Conservation (phyloP, 441 rosid species). For the Adansonia gregorii region DNA sequence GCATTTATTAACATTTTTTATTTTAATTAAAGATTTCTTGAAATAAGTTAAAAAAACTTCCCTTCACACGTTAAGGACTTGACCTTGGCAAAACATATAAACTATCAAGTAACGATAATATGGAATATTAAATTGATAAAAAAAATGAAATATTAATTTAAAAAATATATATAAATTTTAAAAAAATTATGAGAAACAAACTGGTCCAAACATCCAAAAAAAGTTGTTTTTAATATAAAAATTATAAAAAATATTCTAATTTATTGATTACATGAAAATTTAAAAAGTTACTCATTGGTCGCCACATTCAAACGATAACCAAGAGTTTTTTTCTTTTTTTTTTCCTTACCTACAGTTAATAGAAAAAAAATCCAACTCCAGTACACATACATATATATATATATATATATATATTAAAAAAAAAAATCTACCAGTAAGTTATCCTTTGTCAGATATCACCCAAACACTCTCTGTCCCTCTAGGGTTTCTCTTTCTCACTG, state of each 20-base stretch:
- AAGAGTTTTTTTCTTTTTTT: neutral
- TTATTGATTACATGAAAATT: neutral
- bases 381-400: neutral
- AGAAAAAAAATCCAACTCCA: neutral
- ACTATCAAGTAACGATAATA: no score
- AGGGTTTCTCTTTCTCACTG: constrained; percentile 50
- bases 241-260: no score
- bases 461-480: constrained; percentile 30
- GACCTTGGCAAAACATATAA: no score
- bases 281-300: neutral
- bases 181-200: neutral
- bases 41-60: no score
- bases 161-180: no score
- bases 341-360: neutral
- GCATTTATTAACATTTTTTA: no score
- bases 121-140: no score
- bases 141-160: no score
- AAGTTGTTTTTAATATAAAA: neutral
- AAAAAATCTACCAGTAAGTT: neutral
- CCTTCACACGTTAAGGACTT: no score
- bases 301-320: neutral
- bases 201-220: neutral
- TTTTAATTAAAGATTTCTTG: no score
- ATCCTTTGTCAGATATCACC: neutral
- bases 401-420: neutral